Percentiles rank a stretch among this genome's conserved stretches.
These are phyloP conservation scores for Akanthomyces lecanii DNA, from an alignment of 2,329 filamentous ascomycete species.

Conservation along the genomic window DNA sequence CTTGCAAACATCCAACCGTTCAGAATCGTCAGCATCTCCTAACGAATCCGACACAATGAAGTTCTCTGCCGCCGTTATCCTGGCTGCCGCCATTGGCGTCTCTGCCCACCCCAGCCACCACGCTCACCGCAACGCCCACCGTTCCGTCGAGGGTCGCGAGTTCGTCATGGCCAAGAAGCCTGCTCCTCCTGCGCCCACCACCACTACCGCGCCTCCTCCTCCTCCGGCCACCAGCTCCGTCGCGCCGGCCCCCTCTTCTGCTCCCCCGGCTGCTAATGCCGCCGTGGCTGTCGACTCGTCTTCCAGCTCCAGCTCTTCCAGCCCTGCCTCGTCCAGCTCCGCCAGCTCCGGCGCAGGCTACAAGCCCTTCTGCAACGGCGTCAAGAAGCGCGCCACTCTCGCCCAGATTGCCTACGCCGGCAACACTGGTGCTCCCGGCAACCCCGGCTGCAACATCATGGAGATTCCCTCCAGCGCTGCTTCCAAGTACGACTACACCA, in stretches of 20 bases:
- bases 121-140: constrained; percentile 33
- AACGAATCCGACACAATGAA: constrained; percentile 34
- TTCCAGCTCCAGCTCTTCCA: constrained; percentile 4
- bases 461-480: constrained; percentile 33
- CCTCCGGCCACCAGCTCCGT: constrained; percentile 13
- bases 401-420: constrained; percentile 44
- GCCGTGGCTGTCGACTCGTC: background rate
- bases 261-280: background rate
- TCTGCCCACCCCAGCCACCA: constrained; percentile 39
- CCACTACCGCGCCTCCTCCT: constrained; percentile 16
- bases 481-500: constrained; percentile 41
- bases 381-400: constrained; percentile 42
- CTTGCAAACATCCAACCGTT: background rate
- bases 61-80: constrained; percentile 35
- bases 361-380: constrained; percentile 33
- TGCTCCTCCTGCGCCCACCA: constrained; percentile 14
- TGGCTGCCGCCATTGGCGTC: constrained; percentile 39
- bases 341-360: constrained; percentile 21
- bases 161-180: constrained; percentile 35
- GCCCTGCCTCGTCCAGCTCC: constrained; percentile 5
- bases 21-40: background rate
- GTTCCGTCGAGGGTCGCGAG: constrained; percentile 29
- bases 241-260: constrained; percentile 5
- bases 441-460: constrained; percentile 51
- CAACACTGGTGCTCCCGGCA: constrained; percentile 36